Evolutionary conservation across 1,284 basidiomycete genomes (phyloP), one percentile per base, ranked within the genome.

Genomic region (Schizopora paradoxa): DNA sequence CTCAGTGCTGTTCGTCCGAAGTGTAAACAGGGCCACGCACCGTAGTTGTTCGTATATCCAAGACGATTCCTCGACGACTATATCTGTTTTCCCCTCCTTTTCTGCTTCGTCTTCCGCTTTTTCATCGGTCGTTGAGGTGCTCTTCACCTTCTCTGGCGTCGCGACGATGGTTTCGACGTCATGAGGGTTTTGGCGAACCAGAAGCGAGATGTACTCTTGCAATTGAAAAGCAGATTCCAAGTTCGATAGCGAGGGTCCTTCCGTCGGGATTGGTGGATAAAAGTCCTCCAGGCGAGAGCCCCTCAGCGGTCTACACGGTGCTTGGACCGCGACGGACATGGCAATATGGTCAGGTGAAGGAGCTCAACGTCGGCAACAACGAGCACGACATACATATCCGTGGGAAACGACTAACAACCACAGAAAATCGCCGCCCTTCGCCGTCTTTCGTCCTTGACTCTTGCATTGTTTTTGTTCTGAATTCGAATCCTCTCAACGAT

Each of bases 21-120:
- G 22, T 4, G 33, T 38, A 18, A 26, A 22, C 21, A 29, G n/a
- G n/a, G n/a, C 18, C 6, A 63, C 79, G 52, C 47, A 91, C 91
- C 92, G 72, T 6, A 97, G 66, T 56, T 97, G 94, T 61, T 97
- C 94, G 58, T 94, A 96, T 51, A 96, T 83, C 94, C 94, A 98
- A 60, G 92, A 91, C 6, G 78, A 76, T 57, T 83, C 79, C 62
- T 91, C 87, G 2, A 87, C 81, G n/a, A 67, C 63, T 4, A 77
- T 63, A 41, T 79, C 77, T 31, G 55, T 66, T 59, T 72, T 77
- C 35, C 59, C 66, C 44, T 68, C 70, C 49, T 64, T 69, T 13
- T 63, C 62, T 2, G 60, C 66, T 43, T 69, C 60, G 22, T 76
- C 73, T 2, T 67, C 66, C 14, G 66, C 62, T 40, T 68, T 66